Evolutionary conservation across 257 asterid species (phyloP).

Genomic region (Paraleonurus japonicus): DNA sequence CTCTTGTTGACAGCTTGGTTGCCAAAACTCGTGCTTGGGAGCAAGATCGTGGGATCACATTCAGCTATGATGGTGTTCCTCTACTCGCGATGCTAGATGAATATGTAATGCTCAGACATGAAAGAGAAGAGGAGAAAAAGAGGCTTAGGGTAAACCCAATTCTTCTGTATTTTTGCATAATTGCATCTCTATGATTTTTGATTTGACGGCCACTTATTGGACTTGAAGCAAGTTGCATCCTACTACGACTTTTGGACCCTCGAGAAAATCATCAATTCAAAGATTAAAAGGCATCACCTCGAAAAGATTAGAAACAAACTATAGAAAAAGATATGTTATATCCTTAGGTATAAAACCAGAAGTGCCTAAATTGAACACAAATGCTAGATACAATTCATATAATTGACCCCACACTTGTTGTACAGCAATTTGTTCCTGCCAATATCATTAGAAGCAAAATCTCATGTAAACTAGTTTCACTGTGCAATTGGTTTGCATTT

Average conservation of each 20-base stretch:
- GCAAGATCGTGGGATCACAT: constrained; percentile 72
- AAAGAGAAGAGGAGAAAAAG: constrained; percentile 97
- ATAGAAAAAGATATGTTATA: background rate
- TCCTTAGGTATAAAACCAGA: background rate
- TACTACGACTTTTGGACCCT: background rate
- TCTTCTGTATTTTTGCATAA: background rate
- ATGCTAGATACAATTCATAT: background rate
- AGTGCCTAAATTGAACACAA: background rate
- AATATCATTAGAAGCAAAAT: no score
- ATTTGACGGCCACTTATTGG: background rate
- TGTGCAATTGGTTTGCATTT: no score
- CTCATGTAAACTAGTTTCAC: no score
- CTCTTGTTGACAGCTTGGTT: constrained; percentile 82
- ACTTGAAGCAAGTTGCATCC: background rate
- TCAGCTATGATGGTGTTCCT: constrained; percentile 93
- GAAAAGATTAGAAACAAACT: background rate
- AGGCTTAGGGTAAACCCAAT: constrained; percentile 70
- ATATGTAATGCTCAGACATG: constrained; percentile 91
- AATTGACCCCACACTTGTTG: background rate
- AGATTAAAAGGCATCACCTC: background rate
- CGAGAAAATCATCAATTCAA: background rate
- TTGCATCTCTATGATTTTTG: background rate
- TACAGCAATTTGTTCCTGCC: background rate
- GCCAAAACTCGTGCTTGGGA: constrained; percentile 94
- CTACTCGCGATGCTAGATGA: constrained; percentile 99